Base-by-base conservation (phyloP, 768 basidiomycete genomes). In the Fistulinella prunicolor region DNA sequence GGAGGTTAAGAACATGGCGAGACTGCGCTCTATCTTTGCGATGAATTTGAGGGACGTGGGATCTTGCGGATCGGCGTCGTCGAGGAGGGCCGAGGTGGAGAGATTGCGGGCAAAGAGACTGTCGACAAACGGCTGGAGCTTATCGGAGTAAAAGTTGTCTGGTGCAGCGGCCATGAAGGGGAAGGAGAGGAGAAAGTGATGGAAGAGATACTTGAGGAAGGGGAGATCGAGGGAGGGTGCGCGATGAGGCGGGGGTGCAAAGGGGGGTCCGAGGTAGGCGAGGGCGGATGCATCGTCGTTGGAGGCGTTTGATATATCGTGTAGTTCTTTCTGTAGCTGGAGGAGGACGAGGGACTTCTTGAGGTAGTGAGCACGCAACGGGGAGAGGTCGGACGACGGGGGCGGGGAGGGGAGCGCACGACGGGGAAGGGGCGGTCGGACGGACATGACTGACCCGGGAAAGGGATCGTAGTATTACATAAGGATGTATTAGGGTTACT, bases 361-460 rank as follows among this genome's bases (percentile, higher is more conserved):
- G 66, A 99, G 89, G 69, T 99, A 99, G 64, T 99, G 96, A 4
- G 94, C 93, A 36, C 94, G 86, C 40, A 94, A 72, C 12, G 95
- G 90, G 1, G 92, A 90, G 41, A 97, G 81, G 42, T 37, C 48
- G 22, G 45, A 8, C 16, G 42, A 34, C 21, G 39, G 45, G 42
- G 38, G 22, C 5, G 46, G 14, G 17, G 24, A 4, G 14, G 41
- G 38, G 13, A 22, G 43, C 4, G 42, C 14, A 1, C 36, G 50
- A n/a, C 9, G 17, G 17, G 61, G 59, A 21, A 35, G 61, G 20
- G 51, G 38, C 16, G 54, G 38, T 37, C 37, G 37, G n/a, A 19
- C 4, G 30, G 46, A 34, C 44, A 51, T 47, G 26, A 17, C 16
- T 6, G 28, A 16, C 17, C 16, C 36, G 7, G 38, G 20, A 12